Evolutionary conservation across 345 rosid species (phyloP), one percentile per base, ranked within the genome.

Genomic region (Eucalyptus regnans): DNA sequence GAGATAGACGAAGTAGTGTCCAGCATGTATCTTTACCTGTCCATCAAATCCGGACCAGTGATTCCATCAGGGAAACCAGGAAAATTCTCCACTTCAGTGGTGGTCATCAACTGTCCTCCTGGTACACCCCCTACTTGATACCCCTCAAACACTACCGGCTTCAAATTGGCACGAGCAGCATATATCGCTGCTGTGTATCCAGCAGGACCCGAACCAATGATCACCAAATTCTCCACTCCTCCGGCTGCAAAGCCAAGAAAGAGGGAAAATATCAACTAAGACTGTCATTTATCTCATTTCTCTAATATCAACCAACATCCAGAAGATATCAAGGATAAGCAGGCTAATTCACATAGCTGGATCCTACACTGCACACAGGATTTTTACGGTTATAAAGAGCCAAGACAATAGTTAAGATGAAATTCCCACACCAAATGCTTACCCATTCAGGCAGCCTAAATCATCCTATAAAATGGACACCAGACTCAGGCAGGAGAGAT

Each of bases 41-140:
- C 99, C 99, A 97, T 97, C 91, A 96, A 95, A 96, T 96, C 99
- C 9, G 99, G 99, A 92, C 99, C 99, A 20, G 98, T 96, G 66
- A 97, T 94, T 81, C 99, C 99, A n/a, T 96, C 99, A 2, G 99
- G 99, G 88, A 97, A 97, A 29, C 99, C 99, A 22, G 99, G 99
- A 68, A 96, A 97, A 90, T 97, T 97, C 95, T 97, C 99, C 89
- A 97, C 99, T 90, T 97, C 99, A 87, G 98, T 96, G 64, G 99
- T 97, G 12, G 99, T 97, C 99, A 97, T 97, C 94, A 97, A 90
- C 81, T 97, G 99, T 51, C 99, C 99, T 43, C 99, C 99, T 50
- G 99, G 99, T 89, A 97, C 99, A 91, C 99, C 99, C 84, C 99
- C 99, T 86, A 94, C 91, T 91, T 96, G 99, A 95, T 94, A 97